A percentile compares a stretch with the other conserved stretches of the same genome.
These are phyloP conservation scores for Phytophthora citrophthora DNA, from an alignment of 352 stramenopile species.

Conservation along the genomic window DNA sequence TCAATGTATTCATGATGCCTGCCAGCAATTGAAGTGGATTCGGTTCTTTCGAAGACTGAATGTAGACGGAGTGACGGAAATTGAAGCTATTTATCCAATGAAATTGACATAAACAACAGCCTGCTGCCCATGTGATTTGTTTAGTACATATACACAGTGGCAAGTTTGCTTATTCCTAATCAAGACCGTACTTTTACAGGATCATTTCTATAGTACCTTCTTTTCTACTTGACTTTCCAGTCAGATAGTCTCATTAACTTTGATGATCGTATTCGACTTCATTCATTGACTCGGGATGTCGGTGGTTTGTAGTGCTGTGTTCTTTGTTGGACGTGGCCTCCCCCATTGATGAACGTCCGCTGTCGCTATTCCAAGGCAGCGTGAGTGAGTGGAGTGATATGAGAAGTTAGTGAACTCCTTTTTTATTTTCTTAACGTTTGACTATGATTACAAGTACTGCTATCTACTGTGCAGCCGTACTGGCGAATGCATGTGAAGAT, in stretches of 20 bases:
- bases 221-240: constrained; percentile 14
- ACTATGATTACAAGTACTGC: no score
- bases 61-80: neutral
- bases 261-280: constrained; percentile 15
- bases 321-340: no score
- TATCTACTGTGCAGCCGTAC: no score
- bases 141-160: neutral
- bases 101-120: neutral
- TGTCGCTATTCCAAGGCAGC: no score
- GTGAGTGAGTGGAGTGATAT: neutral
- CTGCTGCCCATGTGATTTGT: neutral
- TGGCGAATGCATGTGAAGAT: no score
- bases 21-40: neutral
- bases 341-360: no score
- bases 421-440: no score
- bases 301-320: no score
- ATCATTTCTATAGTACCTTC: constrained; percentile 26
- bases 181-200: constrained; percentile 19
- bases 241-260: constrained; percentile 8
- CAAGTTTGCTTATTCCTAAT: neutral
- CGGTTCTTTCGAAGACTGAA: neutral
- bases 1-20: no score
- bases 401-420: neutral
- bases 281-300: neutral
- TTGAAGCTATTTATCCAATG: constrained; percentile 4